Base-by-base conservation (phyloP, 2,329 filamentous ascomycete species). In the Botrytis deweyae region DNA sequence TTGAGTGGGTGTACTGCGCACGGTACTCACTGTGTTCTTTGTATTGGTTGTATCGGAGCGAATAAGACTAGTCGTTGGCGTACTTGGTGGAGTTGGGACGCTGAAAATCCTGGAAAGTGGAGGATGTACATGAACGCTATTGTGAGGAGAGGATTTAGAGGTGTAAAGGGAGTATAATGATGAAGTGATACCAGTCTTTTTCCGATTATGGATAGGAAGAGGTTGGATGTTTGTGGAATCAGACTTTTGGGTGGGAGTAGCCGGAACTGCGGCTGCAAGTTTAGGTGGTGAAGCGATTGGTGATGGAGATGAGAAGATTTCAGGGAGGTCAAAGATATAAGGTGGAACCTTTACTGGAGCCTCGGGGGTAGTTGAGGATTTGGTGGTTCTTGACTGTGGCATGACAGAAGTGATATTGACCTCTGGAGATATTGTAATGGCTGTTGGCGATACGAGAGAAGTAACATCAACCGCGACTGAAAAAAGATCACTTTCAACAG, bases 241-340 rank as follows among this genome's bases (percentile, higher is more conserved):
- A 3, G 62, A 42, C 16, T 44, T 44, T 6, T 38, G 25, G n/a
- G 12, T 33, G 38, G 49, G 36, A 14, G 49, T 2, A 25, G 66
- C 66, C 9, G n/a, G 38, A 6, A 20, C 22, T 29, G 38, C 33
- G 49, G 49, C 33, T 8, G 36, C 25, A 25, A 33, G 2, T 25
- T 58, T 33, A 58, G 18, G 36, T 33, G 49, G 66, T 40, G 10
- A 25, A 33, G 36, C 38, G 3, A 69, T 69, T 58, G 66, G 49
- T 5, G 66, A 69, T 33, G 49, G 38, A 20, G 66, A 42, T 42
- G 66, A 69, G 66, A 69, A 58, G n/a, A 69, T 69, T 33, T 10
- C 3, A 29, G 66, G 66, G 3, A 69, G 49, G 6, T 33, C 25
- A 4, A 58, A 38, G 12, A 38, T 59, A 44, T 69, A 69, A 10